Base-by-base conservation (phyloP, 2,329 filamentous ascomycete species). In the Aspergillus latus region DNA sequence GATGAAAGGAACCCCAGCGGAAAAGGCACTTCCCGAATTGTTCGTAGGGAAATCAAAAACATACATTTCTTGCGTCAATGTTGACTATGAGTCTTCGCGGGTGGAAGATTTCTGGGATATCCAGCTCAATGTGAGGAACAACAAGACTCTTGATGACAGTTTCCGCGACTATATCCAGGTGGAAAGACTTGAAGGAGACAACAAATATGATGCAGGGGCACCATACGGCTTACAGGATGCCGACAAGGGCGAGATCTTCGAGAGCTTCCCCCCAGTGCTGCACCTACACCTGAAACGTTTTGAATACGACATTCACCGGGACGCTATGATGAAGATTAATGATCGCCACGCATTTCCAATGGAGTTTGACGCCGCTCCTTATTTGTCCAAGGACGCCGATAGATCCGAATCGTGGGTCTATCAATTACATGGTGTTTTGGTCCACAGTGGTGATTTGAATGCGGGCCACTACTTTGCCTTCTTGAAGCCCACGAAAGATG, bases 81-180 rank as follows among this genome's bases (percentile, higher is more conserved):
- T 99, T 60, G 88, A 96, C 67, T 99, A 96, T 77, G 93, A 97
- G 77, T 97, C 92, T 21, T 96, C 92, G 60, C 85, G 93, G 59
- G 85, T 94, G 63, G 94, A 99, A 74, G 95, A 99, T 66, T 99
- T 97, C 73, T 99, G 94, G 94, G 94, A 99, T 71, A 90, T 99
- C 58, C 94, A 99, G 72, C 84, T 99, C 64, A 99, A 97, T 64
- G 95, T 99, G 49, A 89, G 89, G 61, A 92, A 92, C 32, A 97
- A 96, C 80, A 92, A 90, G 76, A 93, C 89, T 59, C 79, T 99
- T 34, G 88, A 96, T 61, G 92, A 95, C 67, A 97, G 93, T 70
- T 97, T 99, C 79, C 87, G 87, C 70, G 92, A 97, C 74, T 99
- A 99, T 71, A 88, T 99, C 64, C 88, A 96, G 68, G 93, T 97